phyloP scores from a whole-genome alignment of 2,329 filamentous ascomycete genomes.

The Chalara sp. region DNA sequence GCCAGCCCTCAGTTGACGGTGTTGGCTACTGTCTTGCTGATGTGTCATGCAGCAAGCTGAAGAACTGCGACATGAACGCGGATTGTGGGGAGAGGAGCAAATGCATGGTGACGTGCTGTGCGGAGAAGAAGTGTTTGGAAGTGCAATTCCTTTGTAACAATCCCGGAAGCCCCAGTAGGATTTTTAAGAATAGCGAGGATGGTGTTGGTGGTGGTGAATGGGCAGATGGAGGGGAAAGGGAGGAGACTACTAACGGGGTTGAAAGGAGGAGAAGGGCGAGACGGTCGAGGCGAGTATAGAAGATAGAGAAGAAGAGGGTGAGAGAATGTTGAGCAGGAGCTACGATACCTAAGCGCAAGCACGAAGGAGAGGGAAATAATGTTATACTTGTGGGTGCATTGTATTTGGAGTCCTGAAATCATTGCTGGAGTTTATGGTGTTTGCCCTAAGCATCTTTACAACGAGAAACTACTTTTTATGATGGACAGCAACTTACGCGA shows the following conservation, averaged over 20 bases:
- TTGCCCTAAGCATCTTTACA: too few relatives aligned
- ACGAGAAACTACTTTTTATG: too few relatives aligned
- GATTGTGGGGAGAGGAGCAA: neutral
- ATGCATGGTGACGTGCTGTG: conserved; percentile 4
- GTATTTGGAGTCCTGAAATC: too few relatives aligned
- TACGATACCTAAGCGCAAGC: too few relatives aligned
- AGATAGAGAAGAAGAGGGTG: neutral
- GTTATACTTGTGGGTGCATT: too few relatives aligned
- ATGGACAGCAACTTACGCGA: too few relatives aligned
- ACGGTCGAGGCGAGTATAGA: neutral
- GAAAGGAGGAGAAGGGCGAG: neutral
- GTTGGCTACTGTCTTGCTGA: conserved; percentile 3
- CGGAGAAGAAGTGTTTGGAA: conserved; percentile 1
- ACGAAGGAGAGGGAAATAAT: too few relatives aligned
- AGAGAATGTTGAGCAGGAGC: too few relatives aligned
- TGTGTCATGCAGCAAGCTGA: neutral
- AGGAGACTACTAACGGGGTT: neutral
- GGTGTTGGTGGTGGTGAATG: neutral
- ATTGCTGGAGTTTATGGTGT: too few relatives aligned
- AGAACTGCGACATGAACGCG: neutral
- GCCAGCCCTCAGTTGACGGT: neutral
- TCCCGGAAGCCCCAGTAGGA: neutral
- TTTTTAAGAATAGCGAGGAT: neutral
- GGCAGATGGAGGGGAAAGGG: neutral
- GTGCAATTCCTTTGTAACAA: neutral